Percentiles rank a stretch among this genome's conserved stretches.
phyloP scores from a whole-genome alignment of 345 rosid species.

The Bruguiera gymnorhiza region DNA sequence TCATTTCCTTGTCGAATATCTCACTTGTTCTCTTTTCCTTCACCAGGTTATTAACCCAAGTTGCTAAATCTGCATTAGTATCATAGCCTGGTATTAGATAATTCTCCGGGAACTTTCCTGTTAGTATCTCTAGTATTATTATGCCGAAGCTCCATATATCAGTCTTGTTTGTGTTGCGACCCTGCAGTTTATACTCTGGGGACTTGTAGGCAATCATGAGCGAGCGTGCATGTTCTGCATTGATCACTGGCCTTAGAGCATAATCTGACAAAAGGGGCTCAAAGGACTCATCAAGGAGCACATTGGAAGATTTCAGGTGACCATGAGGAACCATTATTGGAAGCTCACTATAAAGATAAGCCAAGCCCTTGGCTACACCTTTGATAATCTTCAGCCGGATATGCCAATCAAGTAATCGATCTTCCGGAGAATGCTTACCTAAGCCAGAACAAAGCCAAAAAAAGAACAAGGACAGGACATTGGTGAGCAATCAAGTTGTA shows the following conservation, averaged over 20 bases:
- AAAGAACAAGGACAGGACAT: no score
- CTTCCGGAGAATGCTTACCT: constrained; percentile 52
- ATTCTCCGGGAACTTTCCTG: constrained; percentile 66
- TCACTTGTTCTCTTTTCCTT: constrained; percentile 50
- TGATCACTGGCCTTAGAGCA: constrained; percentile 57
- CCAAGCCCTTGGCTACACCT: constrained; percentile 64
- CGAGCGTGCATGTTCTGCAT: constrained; percentile 55
- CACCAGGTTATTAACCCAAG: constrained; percentile 65
- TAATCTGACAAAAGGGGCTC: constrained; percentile 61
- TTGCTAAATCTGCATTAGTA: constrained; percentile 40
- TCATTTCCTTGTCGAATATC: constrained; percentile 67
- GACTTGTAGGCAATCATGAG: constrained; percentile 67
- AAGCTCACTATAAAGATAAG: constrained; percentile 53
- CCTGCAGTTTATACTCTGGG: constrained; percentile 48
- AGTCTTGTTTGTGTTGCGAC: constrained; percentile 48
- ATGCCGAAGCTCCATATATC: constrained; percentile 75
- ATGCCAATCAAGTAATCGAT: constrained; percentile 55
- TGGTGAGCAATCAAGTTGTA: no score
- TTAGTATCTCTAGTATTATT: constrained; percentile 56
- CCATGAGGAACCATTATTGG: constrained; percentile 65
- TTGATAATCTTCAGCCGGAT: constrained; percentile 55
- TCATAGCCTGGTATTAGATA: constrained; percentile 46
- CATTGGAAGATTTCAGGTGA: constrained; percentile 78
- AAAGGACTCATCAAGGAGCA: constrained; percentile 45
- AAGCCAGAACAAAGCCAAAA: not conserved